These are phyloP conservation scores for Trichoderma sp. DNA, from an alignment of 2,329 filamentous ascomycete species.

Conservation along the genomic window DNA sequence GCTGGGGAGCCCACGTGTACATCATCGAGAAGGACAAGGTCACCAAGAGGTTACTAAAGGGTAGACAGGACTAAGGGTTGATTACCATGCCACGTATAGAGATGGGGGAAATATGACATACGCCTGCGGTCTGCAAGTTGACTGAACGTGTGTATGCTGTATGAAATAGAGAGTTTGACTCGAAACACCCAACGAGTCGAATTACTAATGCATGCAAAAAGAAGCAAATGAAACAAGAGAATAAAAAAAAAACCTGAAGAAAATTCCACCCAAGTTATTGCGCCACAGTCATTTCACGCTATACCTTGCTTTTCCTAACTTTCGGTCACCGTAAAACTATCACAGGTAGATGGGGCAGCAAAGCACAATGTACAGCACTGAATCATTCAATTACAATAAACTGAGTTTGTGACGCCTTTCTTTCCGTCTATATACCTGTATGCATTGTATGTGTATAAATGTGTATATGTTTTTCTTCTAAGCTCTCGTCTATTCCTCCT, in stretches of 20 bases:
- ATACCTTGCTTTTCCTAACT: neutral
- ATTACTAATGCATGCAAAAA: neutral
- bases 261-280: neutral
- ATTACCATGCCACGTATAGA: constrained; percentile 6
- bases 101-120: neutral
- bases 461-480: constrained; percentile 22
- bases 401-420: neutral
- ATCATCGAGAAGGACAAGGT: constrained; percentile 99
- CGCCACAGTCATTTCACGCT: neutral
- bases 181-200: neutral
- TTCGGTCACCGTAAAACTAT: neutral
- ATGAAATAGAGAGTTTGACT: constrained; percentile 24
- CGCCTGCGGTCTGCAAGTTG: neutral
- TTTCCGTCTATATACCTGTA: constrained; percentile 19
- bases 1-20: constrained; percentile 98
- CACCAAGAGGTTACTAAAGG: constrained; percentile 93
- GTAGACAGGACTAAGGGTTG: constrained; percentile 19
- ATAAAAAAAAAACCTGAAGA: neutral
- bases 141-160: constrained; percentile 16
- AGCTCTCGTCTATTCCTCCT: constrained; percentile 45
- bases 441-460: constrained; percentile 34
- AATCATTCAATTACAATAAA: neutral
- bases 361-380: neutral
- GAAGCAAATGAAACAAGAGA: neutral
- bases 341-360: neutral